Conservation (phyloP, 331 rosid genomes). For the Stylosanthes scabra region DNA sequence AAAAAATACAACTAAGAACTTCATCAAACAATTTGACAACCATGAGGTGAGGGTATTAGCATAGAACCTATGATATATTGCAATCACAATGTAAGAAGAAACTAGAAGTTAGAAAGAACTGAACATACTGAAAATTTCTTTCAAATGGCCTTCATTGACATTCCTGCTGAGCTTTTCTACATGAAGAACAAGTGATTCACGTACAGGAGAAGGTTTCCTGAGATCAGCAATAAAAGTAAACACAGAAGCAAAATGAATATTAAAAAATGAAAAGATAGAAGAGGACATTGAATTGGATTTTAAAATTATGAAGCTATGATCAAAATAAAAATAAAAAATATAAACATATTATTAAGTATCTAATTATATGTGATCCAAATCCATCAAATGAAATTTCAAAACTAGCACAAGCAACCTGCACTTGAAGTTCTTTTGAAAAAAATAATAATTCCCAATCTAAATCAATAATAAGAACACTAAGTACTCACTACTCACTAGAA, state of each 20-base stretch:
- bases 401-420: not conserved
- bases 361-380: constrained; percentile 8
- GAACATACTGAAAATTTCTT: constrained; percentile 87
- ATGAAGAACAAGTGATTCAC: constrained; percentile 86
- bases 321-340: not conserved
- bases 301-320: constrained; percentile 5
- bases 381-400: constrained; percentile 26
- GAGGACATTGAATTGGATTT: not conserved
- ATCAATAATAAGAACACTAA: not conserved
- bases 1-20: constrained; percentile 13
- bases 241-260: constrained; percentile 16
- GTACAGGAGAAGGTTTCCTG: constrained; percentile 90
- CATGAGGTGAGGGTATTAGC: not conserved
- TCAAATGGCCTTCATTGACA: constrained; percentile 94
- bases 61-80: constrained; percentile 2
- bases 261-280: not conserved
- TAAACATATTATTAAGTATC: not conserved
- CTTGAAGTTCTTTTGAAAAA: not conserved
- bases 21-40: not conserved
- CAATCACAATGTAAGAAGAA: constrained; percentile 18
- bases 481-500: not conserved
- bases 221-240: constrained; percentile 34
- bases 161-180: constrained; percentile 91
- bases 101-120: constrained; percentile 24
- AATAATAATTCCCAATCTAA: not conserved